A percentile compares a stretch with the other conserved stretches of the same genome.
Conservation (phyloP, 164 flowering plant genomes). For the Nelumbo lutea region DNA sequence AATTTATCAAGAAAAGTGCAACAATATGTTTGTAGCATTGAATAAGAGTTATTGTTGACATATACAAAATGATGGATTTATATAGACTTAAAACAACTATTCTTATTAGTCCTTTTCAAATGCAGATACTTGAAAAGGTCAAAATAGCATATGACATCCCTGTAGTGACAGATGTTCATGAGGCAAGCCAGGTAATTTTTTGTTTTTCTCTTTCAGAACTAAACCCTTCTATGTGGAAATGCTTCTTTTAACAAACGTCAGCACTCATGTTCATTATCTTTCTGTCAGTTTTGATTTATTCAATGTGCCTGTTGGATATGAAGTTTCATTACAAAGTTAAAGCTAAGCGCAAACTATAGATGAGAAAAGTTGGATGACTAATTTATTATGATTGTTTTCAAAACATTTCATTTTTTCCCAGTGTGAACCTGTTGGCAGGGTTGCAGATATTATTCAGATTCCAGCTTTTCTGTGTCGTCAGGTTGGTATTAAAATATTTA, state of each 20-base stretch:
- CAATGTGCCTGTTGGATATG: too few relatives aligned
- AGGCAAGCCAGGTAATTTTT: constrained; percentile 58
- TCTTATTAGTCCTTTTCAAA: constrained; percentile 5
- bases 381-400: not conserved
- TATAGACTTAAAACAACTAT: not conserved
- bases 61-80: not conserved
- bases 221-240: not conserved
- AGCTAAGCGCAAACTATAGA: not conserved
- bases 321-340: not conserved
- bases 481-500: constrained; percentile 28
- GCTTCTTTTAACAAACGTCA: too few relatives aligned
- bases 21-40: too few relatives aligned
- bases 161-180: constrained; percentile 95
- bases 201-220: not conserved
- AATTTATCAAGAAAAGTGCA: too few relatives aligned
- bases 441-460: constrained; percentile 94
- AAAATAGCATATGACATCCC: constrained; percentile 81
- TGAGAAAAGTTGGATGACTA: not conserved
- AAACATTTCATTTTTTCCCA: constrained; percentile 20
- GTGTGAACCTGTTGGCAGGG: constrained; percentile 90
- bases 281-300: too few relatives aligned
- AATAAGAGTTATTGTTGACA: too few relatives aligned
- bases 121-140: constrained; percentile 93
- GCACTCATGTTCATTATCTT: too few relatives aligned
- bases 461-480: constrained; percentile 99